Evolutionary conservation across 768 basidiomycete genomes (phyloP), one percentile per base, ranked within the genome.

Genomic region (Panaeolus papilionaceus): DNA sequence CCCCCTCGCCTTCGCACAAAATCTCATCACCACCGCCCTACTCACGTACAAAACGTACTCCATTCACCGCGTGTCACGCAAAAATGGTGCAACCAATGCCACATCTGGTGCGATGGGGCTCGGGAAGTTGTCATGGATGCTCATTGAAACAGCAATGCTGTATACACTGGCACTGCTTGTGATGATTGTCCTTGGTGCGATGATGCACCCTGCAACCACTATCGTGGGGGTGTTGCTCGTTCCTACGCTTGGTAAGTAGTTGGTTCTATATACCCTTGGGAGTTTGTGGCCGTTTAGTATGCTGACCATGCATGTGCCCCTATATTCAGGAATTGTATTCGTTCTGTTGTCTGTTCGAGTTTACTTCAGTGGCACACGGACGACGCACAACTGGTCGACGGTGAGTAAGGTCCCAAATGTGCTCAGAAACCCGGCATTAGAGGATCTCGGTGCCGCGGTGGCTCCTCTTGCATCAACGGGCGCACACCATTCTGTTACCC

Each of bases 11-110:
- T 70, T 78, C 54, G 33, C 33, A 33, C 33, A 33, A 33, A 33
- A 33, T 2, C 33, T 33, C 1, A 33, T 33, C 33, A 33, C 77
- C 1, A 78, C 77, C 0, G 71, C 74, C 14, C 66, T 78, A 3
- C 75, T 78, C 23, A 61, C 70, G 33, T 69, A 72, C 66, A 75
- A 74, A 54, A 73, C 76, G 5, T 11, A 42, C 40, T 42, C 16
- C 3, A 33, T 9, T 9, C 11, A 42, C 40, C 16, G 40, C 40
- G 10, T 16, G 16, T 10, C 40, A 42, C 16, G 40, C 40, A 42
- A 42, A 42, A 42, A 33, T 33, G 40, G 40, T 16, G 16, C 40
- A 42, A 16, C 16, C 16, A 16, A 10, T 9, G 40, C 40, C 11
- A 42, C 11, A 3, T 10, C 40, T 16, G 40, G 33, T 33, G 5